These are phyloP conservation scores for Sicyos baderoa DNA, from an alignment of 306 rosid genomes.

Conservation along the genomic window DNA sequence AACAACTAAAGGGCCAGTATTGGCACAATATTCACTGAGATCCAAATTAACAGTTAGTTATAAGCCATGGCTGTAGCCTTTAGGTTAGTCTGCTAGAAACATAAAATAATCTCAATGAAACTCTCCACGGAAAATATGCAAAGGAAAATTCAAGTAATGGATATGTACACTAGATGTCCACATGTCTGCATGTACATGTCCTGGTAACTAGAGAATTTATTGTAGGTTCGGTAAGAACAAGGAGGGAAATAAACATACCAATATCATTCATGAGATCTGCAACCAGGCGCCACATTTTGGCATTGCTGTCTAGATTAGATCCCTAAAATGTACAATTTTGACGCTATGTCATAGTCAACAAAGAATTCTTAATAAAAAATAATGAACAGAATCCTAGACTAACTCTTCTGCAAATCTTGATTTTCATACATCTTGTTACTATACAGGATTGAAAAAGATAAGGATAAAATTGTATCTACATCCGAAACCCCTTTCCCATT, in stretches of 20 bases:
- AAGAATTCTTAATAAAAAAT: conserved; percentile 12
- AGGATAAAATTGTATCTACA: neutral
- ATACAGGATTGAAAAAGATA: neutral
- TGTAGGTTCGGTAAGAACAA: neutral
- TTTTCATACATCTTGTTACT: neutral
- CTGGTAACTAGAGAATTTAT: neutral
- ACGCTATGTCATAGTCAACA: neutral
- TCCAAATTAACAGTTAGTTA: conserved; percentile 4
- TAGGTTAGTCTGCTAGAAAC: neutral
- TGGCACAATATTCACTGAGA: conserved; percentile 1
- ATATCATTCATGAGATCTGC: conserved; percentile 98
- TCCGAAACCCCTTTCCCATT: neutral
- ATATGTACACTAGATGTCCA: neutral
- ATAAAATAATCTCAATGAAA: neutral
- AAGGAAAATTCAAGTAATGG: conserved; percentile 2
- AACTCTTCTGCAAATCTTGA: neutral
- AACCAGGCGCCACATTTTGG: conserved; percentile 94
- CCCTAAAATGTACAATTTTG: conserved; percentile 50
- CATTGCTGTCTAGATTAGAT: conserved; percentile 90
- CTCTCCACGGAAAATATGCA: neutral
- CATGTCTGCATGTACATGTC: neutral
- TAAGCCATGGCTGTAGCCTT: no score
- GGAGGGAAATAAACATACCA: conserved; percentile 35
- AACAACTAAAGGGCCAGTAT: conserved; percentile 1
- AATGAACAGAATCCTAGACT: conserved; percentile 8